Evolutionary conservation across 257 asterid genomes (phyloP), one percentile per base, ranked within the genome.

Genomic region (Primulina huaijiensis): DNA sequence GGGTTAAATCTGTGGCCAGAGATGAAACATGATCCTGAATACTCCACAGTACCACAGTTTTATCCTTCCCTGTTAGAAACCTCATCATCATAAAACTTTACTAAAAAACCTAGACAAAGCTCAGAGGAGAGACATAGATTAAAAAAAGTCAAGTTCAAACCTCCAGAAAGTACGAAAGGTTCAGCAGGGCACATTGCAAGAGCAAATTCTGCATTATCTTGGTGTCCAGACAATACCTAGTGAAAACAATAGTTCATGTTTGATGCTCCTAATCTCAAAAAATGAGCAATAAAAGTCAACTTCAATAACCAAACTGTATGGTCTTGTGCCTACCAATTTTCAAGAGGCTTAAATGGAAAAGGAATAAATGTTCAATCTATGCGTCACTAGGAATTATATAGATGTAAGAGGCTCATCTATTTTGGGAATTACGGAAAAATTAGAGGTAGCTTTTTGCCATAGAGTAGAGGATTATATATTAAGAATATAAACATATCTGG

Each of bases 81-180:
- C 68, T 38, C 69, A 74, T 61, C 38, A 56, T 61, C 62, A 68
- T 21, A 69, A 67, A 62, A 58, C 75, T 77, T 62, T 17, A 35
- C 72, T 17, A 70, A 7, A 46, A 73, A 68, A 8, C 53, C 38
- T 37, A 34, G 68, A 64, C 31, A 61, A 17, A 57, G 30, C 25
- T 25, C n/a, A 35, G 62, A 35, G 52, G 16, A 16, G 2, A 53
- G 63, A 27, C 27, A 21, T 7, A 19, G 19, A 25, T 23, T 53
- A 16, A 33, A 12, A 68, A 3, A 25, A 0, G 8, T 60, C 4
- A 68, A 38, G 53, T 60, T n/a, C 83, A 55, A 59, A 93, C 99
- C 99, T 89, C 99, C 99, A 77, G 99, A 94, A 27, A 94, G 97
- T 76, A 94, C 99, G 80, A 85, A 91, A 25, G 99, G 97, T 79